A percentile compares a stretch with the other conserved stretches of the same genome.
These are phyloP conservation scores for Martiniozyma abietophila DNA, from an alignment of 805 yeast species.

Conservation along the genomic window DNA sequence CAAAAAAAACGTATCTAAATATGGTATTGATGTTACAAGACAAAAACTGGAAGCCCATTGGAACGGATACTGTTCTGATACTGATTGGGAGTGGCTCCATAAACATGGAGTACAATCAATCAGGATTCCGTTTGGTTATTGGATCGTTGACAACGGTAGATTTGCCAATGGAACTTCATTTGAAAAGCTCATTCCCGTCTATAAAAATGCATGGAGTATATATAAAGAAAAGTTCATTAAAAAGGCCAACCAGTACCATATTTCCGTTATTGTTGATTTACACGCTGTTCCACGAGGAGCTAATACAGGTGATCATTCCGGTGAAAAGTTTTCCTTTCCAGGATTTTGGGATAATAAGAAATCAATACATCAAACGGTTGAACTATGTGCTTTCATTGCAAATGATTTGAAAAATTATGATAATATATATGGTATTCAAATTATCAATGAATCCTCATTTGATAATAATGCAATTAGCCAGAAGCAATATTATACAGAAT, in stretches of 20 bases:
- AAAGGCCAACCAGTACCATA: conserved; percentile 50
- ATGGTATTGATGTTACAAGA: conserved; percentile 48
- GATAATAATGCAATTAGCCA: conserved; percentile 44
- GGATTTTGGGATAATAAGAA: conserved; percentile 51
- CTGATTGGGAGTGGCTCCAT: conserved; percentile 74
- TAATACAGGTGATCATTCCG: conserved; percentile 77
- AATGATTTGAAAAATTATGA: conserved; percentile 44
- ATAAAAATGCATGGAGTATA: conserved; percentile 64
- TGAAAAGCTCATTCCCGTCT: conserved; percentile 43
- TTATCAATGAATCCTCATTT: conserved; percentile 77
- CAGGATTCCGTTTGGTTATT: conserved; percentile 85
- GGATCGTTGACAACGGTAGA: conserved; percentile 66
- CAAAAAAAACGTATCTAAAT: conserved; percentile 33
- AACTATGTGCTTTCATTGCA: conserved; percentile 52
- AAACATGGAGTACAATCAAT: conserved; percentile 66
- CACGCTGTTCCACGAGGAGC: conserved; percentile 95
- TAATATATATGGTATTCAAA: conserved; percentile 73
- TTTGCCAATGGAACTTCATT: conserved; percentile 57
- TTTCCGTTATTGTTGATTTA: conserved; percentile 72
- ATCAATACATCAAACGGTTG: conserved; percentile 36
- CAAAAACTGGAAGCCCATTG: conserved; percentile 55
- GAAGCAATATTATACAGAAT: conserved; percentile 53
- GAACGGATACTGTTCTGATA: conserved; percentile 47
- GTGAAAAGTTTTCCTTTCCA: conserved; percentile 49
- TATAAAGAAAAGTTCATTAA: conserved; percentile 42